A percentile compares a stretch with the other conserved stretches of the same genome.
These are phyloP conservation scores for Zasmidium citrigriseum DNA, from an alignment of 2,329 filamentous ascomycete species.

Conservation along the genomic window DNA sequence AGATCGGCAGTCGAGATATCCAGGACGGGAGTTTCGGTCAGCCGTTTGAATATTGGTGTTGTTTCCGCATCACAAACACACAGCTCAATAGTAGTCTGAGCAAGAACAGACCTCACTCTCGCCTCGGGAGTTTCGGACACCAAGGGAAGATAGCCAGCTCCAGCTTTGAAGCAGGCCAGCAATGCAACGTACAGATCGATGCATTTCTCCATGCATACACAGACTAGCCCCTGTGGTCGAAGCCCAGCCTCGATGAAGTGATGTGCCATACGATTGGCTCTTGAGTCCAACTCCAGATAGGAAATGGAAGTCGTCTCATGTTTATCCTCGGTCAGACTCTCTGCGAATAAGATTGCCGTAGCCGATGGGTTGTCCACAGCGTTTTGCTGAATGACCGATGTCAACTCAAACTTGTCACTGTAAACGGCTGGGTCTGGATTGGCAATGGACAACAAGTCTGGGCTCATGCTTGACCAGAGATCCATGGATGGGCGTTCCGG, in stretches of 20 bases:
- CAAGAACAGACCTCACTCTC: constrained; percentile 63
- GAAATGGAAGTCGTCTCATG: constrained; percentile 52
- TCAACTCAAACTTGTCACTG: constrained; percentile 34
- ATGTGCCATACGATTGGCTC: constrained; percentile 65
- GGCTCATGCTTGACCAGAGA: constrained; percentile 31
- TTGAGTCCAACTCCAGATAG: constrained; percentile 64
- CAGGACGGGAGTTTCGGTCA: constrained; percentile 15
- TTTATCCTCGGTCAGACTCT: constrained; percentile 44
- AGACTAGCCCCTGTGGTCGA: constrained; percentile 61
- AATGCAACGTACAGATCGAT: constrained; percentile 71
- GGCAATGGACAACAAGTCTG: constrained; percentile 39
- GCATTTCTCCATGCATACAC: constrained; percentile 75
- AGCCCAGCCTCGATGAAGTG: constrained; percentile 53
- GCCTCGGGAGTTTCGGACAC: constrained; percentile 68
- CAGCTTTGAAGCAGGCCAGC: constrained; percentile 71
- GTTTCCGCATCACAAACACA: constrained; percentile 43
- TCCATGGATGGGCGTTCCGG: constrained; percentile 37
- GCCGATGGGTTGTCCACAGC: constrained; percentile 52
- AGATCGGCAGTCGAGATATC: constrained; percentile 37
- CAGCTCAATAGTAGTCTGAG: constrained; percentile 57
- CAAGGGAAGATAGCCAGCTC: constrained; percentile 78
- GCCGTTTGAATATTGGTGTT: constrained; percentile 14
- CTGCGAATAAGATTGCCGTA: constrained; percentile 66
- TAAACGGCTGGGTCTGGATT: constrained; percentile 39
- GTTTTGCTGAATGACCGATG: constrained; percentile 55